These are phyloP conservation scores for Hondaea fermentalgiana DNA, from an alignment of 108 stramenopile genomes.

Conservation along the genomic window DNA sequence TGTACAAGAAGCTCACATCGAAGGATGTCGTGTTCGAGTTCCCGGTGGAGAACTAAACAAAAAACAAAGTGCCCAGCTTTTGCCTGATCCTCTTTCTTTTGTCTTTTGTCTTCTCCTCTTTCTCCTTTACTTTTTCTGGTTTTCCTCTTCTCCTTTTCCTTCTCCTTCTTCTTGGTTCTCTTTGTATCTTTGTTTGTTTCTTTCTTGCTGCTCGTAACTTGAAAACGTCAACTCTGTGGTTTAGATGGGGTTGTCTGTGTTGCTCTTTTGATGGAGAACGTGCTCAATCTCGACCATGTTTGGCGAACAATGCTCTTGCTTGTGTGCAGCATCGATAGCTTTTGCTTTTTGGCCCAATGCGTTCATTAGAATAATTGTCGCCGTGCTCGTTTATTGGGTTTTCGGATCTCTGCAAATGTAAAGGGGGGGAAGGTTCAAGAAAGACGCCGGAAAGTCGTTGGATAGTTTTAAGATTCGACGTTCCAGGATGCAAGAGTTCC, in stretches of 20 bases:
- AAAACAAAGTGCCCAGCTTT: neutral
- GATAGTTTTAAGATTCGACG: no score
- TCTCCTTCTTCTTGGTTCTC: neutral
- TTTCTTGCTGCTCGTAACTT: neutral
- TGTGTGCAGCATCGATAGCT: no score
- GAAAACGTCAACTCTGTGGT: neutral
- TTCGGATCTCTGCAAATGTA: no score
- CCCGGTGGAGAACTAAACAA: slow-evolving; percentile 3
- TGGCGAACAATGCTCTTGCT: no score
- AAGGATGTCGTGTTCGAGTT: slow-evolving; percentile 86
- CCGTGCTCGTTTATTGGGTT: no score
- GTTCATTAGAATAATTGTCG: no score
- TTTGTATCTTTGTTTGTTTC: neutral
- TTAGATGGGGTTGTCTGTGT: neutral
- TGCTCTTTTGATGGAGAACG: neutral
- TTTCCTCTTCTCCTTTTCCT: neutral
- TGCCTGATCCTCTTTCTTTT: neutral
- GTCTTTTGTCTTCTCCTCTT: neutral
- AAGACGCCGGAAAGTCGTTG: no score
- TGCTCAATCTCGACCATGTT: no score
- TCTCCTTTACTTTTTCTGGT: neutral
- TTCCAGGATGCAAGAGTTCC: no score
- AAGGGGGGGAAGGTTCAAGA: no score
- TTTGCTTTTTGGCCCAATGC: no score
- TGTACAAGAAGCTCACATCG: slow-evolving; percentile 97